A percentile compares a stretch with the other conserved stretches of the same genome.
These are phyloP conservation scores for Cucumis hystrix DNA, from an alignment of 306 rosid species.

Conservation along the genomic window DNA sequence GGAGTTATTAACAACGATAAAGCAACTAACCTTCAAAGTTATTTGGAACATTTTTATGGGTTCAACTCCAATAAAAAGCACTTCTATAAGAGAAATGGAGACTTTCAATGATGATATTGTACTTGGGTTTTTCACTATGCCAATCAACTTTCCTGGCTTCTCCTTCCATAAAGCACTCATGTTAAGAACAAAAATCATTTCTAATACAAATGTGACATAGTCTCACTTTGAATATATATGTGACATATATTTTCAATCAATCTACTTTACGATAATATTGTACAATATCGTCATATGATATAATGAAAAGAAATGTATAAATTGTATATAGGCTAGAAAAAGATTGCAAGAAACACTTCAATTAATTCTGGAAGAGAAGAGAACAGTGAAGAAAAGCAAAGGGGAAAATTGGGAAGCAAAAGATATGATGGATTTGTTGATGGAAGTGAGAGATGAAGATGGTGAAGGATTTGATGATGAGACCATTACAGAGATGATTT, in stretches of 20 bases:
- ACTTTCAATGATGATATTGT: neutral
- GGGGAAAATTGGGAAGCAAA: neutral
- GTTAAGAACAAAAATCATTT: neutral
- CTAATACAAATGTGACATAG: too few relatives aligned
- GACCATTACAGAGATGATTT: conserved; percentile 1
- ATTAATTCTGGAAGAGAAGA: neutral
- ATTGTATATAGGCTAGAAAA: neutral
- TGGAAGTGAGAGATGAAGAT: conserved; percentile 15
- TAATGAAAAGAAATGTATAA: neutral
- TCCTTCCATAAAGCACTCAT: neutral
- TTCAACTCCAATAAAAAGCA: neutral
- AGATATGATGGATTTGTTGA: conserved; percentile 13
- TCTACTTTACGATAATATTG: too few relatives aligned
- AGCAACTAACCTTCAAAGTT: neutral
- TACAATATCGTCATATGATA: too few relatives aligned
- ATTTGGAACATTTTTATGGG: conserved; percentile 1
- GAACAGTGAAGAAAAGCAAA: neutral
- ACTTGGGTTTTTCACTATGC: neutral
- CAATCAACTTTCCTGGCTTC: conserved; percentile 12
- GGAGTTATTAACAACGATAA: conserved; percentile 7
- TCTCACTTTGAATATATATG: too few relatives aligned
- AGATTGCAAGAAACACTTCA: neutral
- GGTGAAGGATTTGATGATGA: conserved; percentile 11
- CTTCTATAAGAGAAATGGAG: neutral
- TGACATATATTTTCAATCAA: too few relatives aligned